Conservation (phyloP, 805 yeast genomes). For the Kodamaea laetipori region DNA sequence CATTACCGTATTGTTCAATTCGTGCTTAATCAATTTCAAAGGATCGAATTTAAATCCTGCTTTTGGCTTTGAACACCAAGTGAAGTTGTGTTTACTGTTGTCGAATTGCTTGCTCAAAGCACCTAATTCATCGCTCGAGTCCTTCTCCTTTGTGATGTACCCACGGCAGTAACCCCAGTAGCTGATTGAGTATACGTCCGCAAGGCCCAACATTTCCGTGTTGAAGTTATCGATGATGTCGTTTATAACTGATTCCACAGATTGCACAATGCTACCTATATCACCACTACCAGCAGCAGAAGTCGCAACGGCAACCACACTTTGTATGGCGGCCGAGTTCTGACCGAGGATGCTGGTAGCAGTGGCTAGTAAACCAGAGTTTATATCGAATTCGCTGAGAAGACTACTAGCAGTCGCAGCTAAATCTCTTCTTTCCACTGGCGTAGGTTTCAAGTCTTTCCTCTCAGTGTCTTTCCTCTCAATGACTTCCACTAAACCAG, state of each 20-base stretch:
- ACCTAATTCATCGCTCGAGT: background rate
- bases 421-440: background rate
- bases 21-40: slow-evolving; percentile 34
- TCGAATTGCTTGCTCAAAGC: slow-evolving; percentile 23
- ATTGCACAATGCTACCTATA: slow-evolving; percentile 13
- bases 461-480: too few species aligned
- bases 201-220: slow-evolving; percentile 37
- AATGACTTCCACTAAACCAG: too few species aligned
- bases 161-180: slow-evolving; percentile 50
- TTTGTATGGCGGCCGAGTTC: slow-evolving; percentile 11
- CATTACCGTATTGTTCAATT: slow-evolving; percentile 31
- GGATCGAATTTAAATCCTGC: slow-evolving; percentile 62
- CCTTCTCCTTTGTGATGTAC: slow-evolving; percentile 6
- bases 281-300: slow-evolving; percentile 1
- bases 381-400: background rate
- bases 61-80: slow-evolving; percentile 56
- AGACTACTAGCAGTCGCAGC: slow-evolving; percentile 4
- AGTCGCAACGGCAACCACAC: slow-evolving; percentile 8
- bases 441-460: too few species aligned
- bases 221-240: slow-evolving; percentile 22
- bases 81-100: slow-evolving; percentile 33
- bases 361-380: background rate
- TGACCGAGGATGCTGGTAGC: slow-evolving; percentile 5
- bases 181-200: slow-evolving; percentile 42
- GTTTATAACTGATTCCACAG: slow-evolving; percentile 20